These are phyloP conservation scores for Cadophora luteo-olivacea DNA, from an alignment of 2,329 filamentous ascomycete genomes.

Conservation along the genomic window DNA sequence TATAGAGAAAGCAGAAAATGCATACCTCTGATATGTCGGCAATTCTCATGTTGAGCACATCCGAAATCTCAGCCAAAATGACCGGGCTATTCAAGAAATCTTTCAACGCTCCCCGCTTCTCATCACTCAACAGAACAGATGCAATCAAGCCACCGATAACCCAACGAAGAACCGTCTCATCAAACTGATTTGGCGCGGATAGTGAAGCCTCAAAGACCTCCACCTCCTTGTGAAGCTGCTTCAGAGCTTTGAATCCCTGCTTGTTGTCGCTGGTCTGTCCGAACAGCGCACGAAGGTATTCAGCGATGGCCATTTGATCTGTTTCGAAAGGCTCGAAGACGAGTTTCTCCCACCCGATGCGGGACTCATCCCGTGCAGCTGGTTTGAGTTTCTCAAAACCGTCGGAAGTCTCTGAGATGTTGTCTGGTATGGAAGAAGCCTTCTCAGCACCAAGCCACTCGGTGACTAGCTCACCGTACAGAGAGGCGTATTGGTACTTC, in stretches of 20 bases:
- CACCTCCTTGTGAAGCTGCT: conserved; percentile 49
- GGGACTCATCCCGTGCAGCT: conserved; percentile 57
- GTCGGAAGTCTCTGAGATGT: conserved; percentile 27
- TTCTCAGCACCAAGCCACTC: conserved; percentile 55
- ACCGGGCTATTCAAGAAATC: conserved; percentile 56
- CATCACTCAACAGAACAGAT: conserved; percentile 57
- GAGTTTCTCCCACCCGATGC: conserved; percentile 59
- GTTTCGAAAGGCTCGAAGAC: conserved; percentile 59
- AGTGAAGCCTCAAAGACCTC: conserved; percentile 45
- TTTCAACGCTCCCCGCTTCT: conserved; percentile 56
- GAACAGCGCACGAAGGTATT: conserved; percentile 60
- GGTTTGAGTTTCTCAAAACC: conserved; percentile 53
- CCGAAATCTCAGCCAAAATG: conserved; percentile 59
- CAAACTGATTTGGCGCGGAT: conserved; percentile 47
- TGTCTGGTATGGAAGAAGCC: conserved; percentile 17
- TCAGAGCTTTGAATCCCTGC: conserved; percentile 50
- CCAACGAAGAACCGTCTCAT: conserved; percentile 49
- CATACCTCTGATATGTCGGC: conserved; percentile 49
- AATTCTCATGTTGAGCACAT: conserved; percentile 64
- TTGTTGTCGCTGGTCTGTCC: conserved; percentile 41
- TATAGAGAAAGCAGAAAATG: not conserved
- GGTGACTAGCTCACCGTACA: conserved; percentile 61
- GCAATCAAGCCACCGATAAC: conserved; percentile 56
- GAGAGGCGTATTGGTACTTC: conserved; percentile 60
- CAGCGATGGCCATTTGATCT: conserved; percentile 52